phyloP scores from a whole-genome alignment of 192 early-diverging fungal genomes.

The Dimargaris xerosporica region DNA sequence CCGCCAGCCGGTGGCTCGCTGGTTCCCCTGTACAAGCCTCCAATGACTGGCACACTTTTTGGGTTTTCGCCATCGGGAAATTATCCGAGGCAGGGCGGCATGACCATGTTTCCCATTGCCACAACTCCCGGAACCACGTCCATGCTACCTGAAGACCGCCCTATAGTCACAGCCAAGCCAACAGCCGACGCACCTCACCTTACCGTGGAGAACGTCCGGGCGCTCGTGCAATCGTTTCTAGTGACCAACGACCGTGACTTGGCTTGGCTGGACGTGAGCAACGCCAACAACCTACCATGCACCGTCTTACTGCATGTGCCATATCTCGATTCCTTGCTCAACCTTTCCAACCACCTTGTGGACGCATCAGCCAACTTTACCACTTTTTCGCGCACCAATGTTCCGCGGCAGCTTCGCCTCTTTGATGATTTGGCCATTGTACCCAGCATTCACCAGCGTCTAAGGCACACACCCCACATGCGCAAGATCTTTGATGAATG shows the following conservation, averaged over 20 bases:
- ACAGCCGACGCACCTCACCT: neutral
- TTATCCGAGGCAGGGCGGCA: too few species aligned
- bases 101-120: too few species aligned
- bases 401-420: too few species aligned
- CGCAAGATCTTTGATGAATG: neutral
- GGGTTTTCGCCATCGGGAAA: too few species aligned
- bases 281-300: neutral
- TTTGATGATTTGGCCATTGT: too few species aligned
- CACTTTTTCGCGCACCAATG: too few species aligned
- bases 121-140: too few species aligned
- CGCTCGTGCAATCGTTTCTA: neutral
- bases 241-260: neutral
- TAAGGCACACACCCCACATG: neutral
- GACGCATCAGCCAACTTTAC: neutral
- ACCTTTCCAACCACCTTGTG: neutral
- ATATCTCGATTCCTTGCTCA: neutral
- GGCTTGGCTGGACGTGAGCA: neutral
- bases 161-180: neutral
- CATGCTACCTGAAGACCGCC: neutral
- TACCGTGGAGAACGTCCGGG: neutral
- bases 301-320: constrained; percentile 1
- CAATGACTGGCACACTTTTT: too few species aligned
- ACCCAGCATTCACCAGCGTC: neutral
- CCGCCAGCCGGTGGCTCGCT: too few species aligned
- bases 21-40: too few species aligned